These are phyloP conservation scores for Coemansia sp. DNA, from an alignment of 192 early-diverging fungal genomes.

Conservation along the genomic window DNA sequence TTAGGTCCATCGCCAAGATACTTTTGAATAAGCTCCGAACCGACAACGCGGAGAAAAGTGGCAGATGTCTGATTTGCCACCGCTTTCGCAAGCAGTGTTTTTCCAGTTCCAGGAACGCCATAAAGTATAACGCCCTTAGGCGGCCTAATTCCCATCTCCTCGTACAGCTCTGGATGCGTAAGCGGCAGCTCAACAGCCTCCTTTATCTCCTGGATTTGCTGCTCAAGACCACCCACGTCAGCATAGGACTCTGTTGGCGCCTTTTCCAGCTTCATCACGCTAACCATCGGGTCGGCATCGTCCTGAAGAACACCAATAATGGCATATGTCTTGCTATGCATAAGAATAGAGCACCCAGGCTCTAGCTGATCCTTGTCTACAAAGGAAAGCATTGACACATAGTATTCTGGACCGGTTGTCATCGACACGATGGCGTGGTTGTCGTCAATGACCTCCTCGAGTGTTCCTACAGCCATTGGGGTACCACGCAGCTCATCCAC, in stretches of 20 bases:
- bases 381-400: slow-evolving; percentile 97
- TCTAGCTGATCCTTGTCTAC: slow-evolving; percentile 99
- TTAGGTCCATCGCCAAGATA: slow-evolving; percentile 98
- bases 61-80: slow-evolving; percentile 98
- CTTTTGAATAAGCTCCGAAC: slow-evolving; percentile 98
- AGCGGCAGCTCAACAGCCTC: slow-evolving; percentile 96
- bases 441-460: slow-evolving; percentile 99
- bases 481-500: slow-evolving; percentile 96
- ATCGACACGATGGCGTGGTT: slow-evolving; percentile 98
- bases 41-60: slow-evolving; percentile 95
- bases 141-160: slow-evolving; percentile 98
- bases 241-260: slow-evolving; percentile 98
- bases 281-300: slow-evolving; percentile 97
- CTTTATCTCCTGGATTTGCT: slow-evolving; percentile 98
- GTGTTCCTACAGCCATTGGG: slow-evolving; percentile 93
- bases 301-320: slow-evolving; percentile 94
- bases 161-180: slow-evolving; percentile 95
- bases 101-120: slow-evolving; percentile 89
- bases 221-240: slow-evolving; percentile 95
- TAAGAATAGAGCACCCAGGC: slow-evolving; percentile 91
- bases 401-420: slow-evolving; percentile 90
- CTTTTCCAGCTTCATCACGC: slow-evolving; percentile 99
- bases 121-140: slow-evolving; percentile 98
- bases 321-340: slow-evolving; percentile 90
- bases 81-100: slow-evolving; percentile 95